These are phyloP conservation scores for Nemania sp. DNA, from an alignment of 2,329 filamentous ascomycete species.

Conservation along the genomic window DNA sequence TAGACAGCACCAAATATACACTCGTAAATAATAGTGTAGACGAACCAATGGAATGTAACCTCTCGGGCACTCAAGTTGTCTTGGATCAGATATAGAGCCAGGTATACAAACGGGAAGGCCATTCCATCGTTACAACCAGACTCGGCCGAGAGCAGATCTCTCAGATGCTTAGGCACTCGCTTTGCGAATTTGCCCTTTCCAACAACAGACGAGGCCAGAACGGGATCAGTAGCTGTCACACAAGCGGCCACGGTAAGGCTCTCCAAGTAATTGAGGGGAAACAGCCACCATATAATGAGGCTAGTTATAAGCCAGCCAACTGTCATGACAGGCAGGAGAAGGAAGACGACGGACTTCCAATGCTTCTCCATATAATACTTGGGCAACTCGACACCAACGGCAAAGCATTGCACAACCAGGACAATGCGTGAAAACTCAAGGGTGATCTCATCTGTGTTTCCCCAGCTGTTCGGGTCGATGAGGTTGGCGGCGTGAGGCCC, in stretches of 20 bases:
- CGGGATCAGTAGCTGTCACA: constrained; percentile 96
- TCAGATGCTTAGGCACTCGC: constrained; percentile 94
- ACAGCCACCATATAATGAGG: constrained; percentile 94
- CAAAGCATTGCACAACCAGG: constrained; percentile 91
- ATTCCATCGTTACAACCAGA: constrained; percentile 99
- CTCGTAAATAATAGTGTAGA: constrained; percentile 91
- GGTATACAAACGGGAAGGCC: constrained; percentile 98
- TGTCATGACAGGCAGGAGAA: constrained; percentile 96
- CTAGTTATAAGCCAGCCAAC: constrained; percentile 95
- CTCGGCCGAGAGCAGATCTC: constrained; percentile 94
- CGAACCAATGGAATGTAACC: constrained; percentile 88
- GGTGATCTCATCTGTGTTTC: constrained; percentile 86
- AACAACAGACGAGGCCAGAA: constrained; percentile 95
- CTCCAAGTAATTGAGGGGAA: constrained; percentile 87
- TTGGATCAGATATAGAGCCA: constrained; percentile 88
- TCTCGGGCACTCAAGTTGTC: constrained; percentile 76
- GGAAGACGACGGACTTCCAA: constrained; percentile 90
- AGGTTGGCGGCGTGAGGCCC: constrained; percentile 86
- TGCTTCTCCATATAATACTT: constrained; percentile 98
- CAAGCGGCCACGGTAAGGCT: constrained; percentile 89
- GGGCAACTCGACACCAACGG: constrained; percentile 89
- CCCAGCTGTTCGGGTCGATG: constrained; percentile 82
- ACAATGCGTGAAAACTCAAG: constrained; percentile 91
- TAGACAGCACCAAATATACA: constrained; percentile 93
- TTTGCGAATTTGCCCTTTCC: constrained; percentile 99